phyloP scores from a whole-genome alignment of 164 flowering plant genomes.

The Sedum album region DNA sequence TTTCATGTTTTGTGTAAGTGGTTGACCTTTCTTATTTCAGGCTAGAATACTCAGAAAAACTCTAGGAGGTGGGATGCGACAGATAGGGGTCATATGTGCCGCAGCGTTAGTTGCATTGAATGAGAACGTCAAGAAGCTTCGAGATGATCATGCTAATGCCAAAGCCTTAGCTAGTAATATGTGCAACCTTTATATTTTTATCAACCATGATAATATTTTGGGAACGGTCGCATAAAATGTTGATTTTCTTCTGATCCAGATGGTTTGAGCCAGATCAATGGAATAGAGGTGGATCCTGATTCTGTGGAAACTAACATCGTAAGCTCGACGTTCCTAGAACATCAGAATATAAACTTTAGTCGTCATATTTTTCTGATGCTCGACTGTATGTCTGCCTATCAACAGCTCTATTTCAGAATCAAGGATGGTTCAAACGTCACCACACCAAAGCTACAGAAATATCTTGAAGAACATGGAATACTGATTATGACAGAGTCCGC shows the following conservation, averaged over 20 bases:
- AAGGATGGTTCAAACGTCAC: constrained; percentile 31
- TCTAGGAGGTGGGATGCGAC: constrained; percentile 94
- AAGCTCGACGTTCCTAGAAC: background rate
- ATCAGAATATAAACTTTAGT: background rate
- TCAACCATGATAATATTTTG: background rate
- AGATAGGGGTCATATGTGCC: constrained; percentile 74
- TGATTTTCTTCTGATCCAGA: background rate
- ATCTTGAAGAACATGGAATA: constrained; percentile 58
- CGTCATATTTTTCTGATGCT: background rate
- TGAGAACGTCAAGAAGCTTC: constrained; percentile 65
- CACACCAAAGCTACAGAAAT: constrained; percentile 34
- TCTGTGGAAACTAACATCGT: background rate
- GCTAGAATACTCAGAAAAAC: constrained; percentile 79
- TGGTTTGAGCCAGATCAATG: background rate
- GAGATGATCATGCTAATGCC: constrained; percentile 73
- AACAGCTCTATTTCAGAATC: constrained; percentile 49
- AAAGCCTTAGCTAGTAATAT: constrained; percentile 65
- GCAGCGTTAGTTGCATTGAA: constrained; percentile 72
- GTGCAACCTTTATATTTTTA: background rate
- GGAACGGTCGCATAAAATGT: background rate
- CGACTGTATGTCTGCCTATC: background rate
- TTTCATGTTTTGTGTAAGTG: background rate
- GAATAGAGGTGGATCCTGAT: background rate
- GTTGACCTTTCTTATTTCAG: constrained; percentile 22
- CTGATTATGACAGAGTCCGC: constrained; percentile 41